Evolutionary conservation across 164 flowering plant genomes (phyloP).

Genomic region (Echeveria elegans): DNA sequence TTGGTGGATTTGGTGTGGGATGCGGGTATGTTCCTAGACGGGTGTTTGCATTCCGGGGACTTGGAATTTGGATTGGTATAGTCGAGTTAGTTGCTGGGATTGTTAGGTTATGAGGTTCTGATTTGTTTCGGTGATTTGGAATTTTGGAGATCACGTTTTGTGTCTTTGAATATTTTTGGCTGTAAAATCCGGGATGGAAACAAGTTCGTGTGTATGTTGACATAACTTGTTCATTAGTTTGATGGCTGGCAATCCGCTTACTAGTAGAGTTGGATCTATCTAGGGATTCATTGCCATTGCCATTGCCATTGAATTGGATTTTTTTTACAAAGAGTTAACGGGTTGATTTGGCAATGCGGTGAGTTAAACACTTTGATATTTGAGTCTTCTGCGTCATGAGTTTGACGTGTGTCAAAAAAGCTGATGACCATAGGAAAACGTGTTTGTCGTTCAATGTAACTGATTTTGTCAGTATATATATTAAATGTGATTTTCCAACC

Average conservation of each 20-base stretch:
- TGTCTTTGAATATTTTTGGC: background rate
- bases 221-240: background rate
- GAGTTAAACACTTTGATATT: background rate
- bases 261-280: background rate
- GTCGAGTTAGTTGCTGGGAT: background rate
- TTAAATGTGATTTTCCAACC: background rate
- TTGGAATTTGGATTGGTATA: background rate
- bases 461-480: background rate
- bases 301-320: background rate
- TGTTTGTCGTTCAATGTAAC: background rate
- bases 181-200: background rate
- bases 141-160: too few species aligned
- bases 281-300: background rate
- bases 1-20: background rate
- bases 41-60: background rate
- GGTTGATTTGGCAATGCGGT: background rate
- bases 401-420: background rate
- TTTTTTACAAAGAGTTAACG: background rate
- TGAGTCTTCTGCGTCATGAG: background rate
- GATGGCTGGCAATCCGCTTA: background rate
- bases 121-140: background rate
- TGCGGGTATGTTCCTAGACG: background rate
- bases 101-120: background rate
- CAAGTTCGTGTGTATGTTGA: background rate
- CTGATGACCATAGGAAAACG: background rate